Conservation (phyloP, 768 basidiomycete genomes). For the Suillus subalutaceus region DNA sequence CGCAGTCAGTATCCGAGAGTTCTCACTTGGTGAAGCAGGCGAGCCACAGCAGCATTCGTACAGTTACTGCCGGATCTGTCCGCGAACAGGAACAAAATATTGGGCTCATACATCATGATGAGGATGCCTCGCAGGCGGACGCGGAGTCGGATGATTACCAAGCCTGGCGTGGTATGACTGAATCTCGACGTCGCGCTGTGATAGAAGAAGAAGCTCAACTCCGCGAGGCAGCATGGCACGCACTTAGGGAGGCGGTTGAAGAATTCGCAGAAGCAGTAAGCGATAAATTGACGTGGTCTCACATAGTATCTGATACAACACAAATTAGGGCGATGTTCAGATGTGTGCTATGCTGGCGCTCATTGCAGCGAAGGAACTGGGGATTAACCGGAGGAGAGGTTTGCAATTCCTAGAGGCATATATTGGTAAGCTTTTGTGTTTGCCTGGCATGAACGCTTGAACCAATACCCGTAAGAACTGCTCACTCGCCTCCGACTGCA, state of each 20-base stretch:
- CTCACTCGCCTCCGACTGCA: constrained; percentile 64
- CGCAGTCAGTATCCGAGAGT: background rate
- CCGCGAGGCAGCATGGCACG: constrained; percentile 58
- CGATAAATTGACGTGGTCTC: constrained; percentile 5
- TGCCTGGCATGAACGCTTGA: background rate
- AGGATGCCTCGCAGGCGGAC: constrained; percentile 30
- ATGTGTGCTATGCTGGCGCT: constrained; percentile 75
- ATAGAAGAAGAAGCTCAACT: constrained; percentile 52
- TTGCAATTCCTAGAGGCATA: constrained; percentile 69
- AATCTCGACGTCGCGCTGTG: constrained; percentile 29
- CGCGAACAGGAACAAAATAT: constrained; percentile 38
- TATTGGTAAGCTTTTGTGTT: constrained; percentile 54
- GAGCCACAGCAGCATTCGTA: constrained; percentile 71
- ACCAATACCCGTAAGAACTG: constrained; percentile 47
- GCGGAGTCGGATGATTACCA: constrained; percentile 22
- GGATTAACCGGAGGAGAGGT: constrained; percentile 45
- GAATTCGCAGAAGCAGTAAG: constrained; percentile 63
- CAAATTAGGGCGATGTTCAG: constrained; percentile 73
- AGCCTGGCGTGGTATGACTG: constrained; percentile 32
- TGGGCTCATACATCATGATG: constrained; percentile 21
- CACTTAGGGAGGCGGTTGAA: constrained; percentile 58
- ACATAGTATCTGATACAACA: constrained; percentile 8
- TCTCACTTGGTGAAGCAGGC: constrained; percentile 42
- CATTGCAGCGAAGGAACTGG: constrained; percentile 61
- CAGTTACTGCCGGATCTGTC: constrained; percentile 62